Conservation (phyloP, 148 eudicot genomes). For the Dianthus caryophyllus region DNA sequence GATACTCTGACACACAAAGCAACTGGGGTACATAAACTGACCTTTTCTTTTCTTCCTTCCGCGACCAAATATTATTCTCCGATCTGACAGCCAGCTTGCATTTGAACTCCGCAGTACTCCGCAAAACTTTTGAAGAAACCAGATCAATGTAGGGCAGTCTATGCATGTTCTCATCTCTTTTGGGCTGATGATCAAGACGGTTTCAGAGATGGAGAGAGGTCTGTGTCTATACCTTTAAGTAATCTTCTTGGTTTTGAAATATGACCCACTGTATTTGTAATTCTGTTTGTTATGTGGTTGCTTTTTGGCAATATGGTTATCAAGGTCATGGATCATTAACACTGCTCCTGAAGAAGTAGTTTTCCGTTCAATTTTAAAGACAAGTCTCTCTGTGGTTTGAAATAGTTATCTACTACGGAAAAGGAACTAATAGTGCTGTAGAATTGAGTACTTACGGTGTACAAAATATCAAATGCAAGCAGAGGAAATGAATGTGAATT, state of each 20-base stretch:
- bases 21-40: slow-evolving; percentile 69
- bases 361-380: too few relatives aligned
- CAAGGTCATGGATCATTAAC: not conserved
- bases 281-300: not conserved
- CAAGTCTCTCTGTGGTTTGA: too few relatives aligned
- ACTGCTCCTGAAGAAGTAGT: not conserved
- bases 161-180: slow-evolving; percentile 92
- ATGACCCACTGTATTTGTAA: not conserved
- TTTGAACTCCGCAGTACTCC: slow-evolving; percentile 62
- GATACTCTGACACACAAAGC: slow-evolving; percentile 98
- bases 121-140: slow-evolving; percentile 98
- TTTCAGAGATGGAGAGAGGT: slow-evolving; percentile 93
- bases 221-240: slow-evolving; percentile 11
- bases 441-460: too few relatives aligned
- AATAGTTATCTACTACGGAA: too few relatives aligned
- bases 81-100: not conserved
- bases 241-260: not conserved
- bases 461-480: too few relatives aligned
- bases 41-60: slow-evolving; percentile 11
- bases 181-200: slow-evolving; percentile 85
- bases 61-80: not conserved
- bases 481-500: too few relatives aligned
- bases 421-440: too few relatives aligned
- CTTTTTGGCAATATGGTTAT: not conserved
- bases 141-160: slow-evolving; percentile 96